Conservation (phyloP, 2,329 filamentous ascomycete species). For the Aspergillus ustus region DNA sequence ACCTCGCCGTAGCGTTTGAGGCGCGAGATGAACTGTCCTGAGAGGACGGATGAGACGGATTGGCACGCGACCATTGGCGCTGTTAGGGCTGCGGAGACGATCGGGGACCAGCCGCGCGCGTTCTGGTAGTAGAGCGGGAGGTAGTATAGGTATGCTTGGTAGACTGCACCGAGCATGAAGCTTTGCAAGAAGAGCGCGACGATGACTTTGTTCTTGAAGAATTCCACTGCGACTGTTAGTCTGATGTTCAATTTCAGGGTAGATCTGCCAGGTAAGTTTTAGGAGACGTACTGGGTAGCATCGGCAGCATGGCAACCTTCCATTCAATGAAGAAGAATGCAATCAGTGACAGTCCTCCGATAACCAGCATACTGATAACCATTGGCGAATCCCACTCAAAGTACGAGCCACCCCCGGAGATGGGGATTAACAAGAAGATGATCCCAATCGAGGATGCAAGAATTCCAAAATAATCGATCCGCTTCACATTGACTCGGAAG, state of each 20-base stretch:
- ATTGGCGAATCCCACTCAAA: constrained; percentile 62
- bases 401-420: constrained; percentile 64
- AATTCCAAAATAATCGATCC: constrained; percentile 64
- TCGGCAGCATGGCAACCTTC: constrained; percentile 60
- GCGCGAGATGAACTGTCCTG: constrained; percentile 63
- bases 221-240: constrained; percentile 27
- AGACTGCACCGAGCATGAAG: constrained; percentile 64
- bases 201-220: constrained; percentile 61
- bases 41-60: constrained; percentile 41
- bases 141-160: constrained; percentile 65
- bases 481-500: constrained; percentile 37
- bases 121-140: constrained; percentile 67
- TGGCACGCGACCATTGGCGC: constrained; percentile 57
- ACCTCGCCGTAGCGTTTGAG: constrained; percentile 63
- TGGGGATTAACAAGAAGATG: constrained; percentile 65
- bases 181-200: constrained; percentile 61
- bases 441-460: constrained; percentile 60
- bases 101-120: constrained; percentile 50
- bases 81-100: constrained; percentile 57
- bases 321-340: constrained; percentile 61
- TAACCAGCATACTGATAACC: constrained; percentile 63
- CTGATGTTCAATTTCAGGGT: no score
- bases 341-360: constrained; percentile 53
- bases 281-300: constrained; percentile 55
- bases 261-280: not conserved